These are phyloP conservation scores for Amphibolis antarctica DNA, from an alignment of 106 monocot species.

Conservation along the genomic window DNA sequence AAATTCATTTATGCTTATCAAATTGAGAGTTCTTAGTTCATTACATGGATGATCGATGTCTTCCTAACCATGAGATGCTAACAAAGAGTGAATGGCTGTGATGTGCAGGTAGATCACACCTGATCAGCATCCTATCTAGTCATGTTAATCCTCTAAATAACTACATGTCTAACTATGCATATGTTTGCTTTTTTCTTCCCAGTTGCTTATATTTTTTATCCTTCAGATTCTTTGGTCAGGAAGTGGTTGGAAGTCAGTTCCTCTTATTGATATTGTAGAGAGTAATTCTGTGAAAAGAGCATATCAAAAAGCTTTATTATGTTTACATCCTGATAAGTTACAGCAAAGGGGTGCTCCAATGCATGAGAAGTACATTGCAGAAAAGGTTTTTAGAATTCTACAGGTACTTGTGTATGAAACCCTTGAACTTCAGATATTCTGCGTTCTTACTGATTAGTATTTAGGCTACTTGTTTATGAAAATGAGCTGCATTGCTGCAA, in stretches of 20 bases:
- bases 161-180: not conserved
- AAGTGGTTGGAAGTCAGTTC: slow-evolving; percentile 93
- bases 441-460: no score
- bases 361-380: slow-evolving; percentile 74
- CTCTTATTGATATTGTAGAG: slow-evolving; percentile 87
- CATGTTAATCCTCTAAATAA: not conserved
- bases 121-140: no score
- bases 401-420: slow-evolving; percentile 42
- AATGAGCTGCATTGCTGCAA: no score
- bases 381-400: slow-evolving; percentile 89
- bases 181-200: not conserved
- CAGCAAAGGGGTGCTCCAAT: slow-evolving; percentile 60
- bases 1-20: no score
- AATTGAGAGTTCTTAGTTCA: no score
- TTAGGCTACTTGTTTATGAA: no score
- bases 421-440: no score
- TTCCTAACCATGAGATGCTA: no score
- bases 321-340: slow-evolving; percentile 86
- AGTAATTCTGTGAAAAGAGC: slow-evolving; percentile 62
- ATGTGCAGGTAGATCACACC: no score
- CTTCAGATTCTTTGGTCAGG: slow-evolving; percentile 81
- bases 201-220: not conserved
- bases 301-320: slow-evolving; percentile 74
- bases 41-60: no score
- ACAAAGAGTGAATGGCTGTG: no score